Conservation (phyloP, 73 alveolate species). For the Paramecium biaurelia region DNA sequence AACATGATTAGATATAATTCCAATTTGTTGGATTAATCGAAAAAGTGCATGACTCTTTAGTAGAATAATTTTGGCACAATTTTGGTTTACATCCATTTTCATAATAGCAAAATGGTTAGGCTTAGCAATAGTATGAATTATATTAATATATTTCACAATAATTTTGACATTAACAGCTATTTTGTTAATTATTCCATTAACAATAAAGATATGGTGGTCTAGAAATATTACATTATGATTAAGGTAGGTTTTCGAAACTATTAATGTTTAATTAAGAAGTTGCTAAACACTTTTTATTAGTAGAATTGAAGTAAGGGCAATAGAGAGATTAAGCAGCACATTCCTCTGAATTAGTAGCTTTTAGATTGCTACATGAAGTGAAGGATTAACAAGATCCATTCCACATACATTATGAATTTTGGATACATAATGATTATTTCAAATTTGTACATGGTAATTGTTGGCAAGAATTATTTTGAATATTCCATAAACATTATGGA, state of each 20-base stretch:
- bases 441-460: background rate
- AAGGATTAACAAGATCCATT: background rate
- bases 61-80: background rate
- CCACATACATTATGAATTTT: background rate
- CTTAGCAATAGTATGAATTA: background rate
- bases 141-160: too few species aligned
- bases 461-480: background rate
- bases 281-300: background rate
- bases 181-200: background rate
- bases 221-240: too few species aligned
- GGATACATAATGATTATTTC: background rate
- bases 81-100: background rate
- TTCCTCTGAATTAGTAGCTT: background rate
- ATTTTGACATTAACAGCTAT: too few species aligned
- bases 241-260: too few species aligned
- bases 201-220: background rate
- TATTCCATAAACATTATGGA: background rate
- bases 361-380: background rate
- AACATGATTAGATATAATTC: background rate
- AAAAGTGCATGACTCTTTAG: background rate
- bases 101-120: background rate
- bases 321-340: background rate
- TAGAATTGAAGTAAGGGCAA: background rate
- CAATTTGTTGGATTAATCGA: background rate
- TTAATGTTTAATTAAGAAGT: background rate